These are phyloP conservation scores for Colletotrichum sp. DNA, from an alignment of 2,329 filamentous ascomycete genomes.

Conservation along the genomic window DNA sequence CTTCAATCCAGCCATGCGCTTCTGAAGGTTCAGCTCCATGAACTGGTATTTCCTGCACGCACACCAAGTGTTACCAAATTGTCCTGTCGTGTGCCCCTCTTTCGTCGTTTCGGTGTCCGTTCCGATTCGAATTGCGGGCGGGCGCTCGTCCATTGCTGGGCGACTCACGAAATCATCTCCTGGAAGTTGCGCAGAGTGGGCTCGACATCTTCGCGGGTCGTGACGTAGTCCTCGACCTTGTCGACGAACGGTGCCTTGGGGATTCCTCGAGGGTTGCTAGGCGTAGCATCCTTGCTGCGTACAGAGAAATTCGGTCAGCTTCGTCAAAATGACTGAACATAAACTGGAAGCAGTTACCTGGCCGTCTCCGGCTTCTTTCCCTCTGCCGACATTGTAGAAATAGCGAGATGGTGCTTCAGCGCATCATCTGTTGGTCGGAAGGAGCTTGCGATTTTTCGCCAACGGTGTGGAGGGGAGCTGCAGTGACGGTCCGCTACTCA, in stretches of 20 bases:
- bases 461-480: slow-evolving; percentile 21
- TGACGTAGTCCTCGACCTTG: slow-evolving; percentile 86
- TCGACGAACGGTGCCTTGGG: slow-evolving; percentile 86
- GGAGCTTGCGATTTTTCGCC: slow-evolving; percentile 19
- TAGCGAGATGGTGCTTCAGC: slow-evolving; percentile 6
- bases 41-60: slow-evolving; percentile 92
- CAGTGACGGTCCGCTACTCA: slow-evolving; percentile 18
- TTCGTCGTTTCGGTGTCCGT: not conserved
- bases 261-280: slow-evolving; percentile 82
- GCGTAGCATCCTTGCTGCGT: slow-evolving; percentile 52
- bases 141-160: slow-evolving; percentile 18
- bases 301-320: not conserved
- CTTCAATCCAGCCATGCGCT: slow-evolving; percentile 79
- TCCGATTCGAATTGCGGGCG: not conserved
- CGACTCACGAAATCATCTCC: slow-evolving; percentile 87
- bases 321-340: not conserved
- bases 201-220: slow-evolving; percentile 80
- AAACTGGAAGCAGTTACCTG: not conserved
- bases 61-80: slow-evolving; percentile 11
- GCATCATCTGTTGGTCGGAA: slow-evolving; percentile 14
- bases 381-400: slow-evolving; percentile 13
- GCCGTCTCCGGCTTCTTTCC: slow-evolving; percentile 16
- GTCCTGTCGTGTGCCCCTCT: not conserved
- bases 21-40: slow-evolving; percentile 94
- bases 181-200: slow-evolving; percentile 82